Evolutionary conservation across 176 grass and related monocot species (phyloP).

Genomic region (Dactylis glomerata): DNA sequence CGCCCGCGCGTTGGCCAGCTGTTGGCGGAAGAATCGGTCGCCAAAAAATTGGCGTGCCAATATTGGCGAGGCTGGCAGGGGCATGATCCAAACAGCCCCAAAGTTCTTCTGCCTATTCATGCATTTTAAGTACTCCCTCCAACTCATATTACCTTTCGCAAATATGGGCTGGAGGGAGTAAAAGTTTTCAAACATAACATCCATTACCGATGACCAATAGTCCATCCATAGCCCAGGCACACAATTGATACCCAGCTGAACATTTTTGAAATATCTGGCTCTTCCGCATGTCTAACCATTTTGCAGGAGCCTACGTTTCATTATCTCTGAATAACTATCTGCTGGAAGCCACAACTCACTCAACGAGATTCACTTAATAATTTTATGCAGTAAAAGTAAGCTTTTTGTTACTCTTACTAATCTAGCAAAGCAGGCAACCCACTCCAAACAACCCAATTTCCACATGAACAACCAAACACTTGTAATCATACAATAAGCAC

Average conservation of each 20-base stretch:
- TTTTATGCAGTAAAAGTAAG: background rate
- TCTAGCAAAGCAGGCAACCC: background rate
- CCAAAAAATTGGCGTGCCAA: too few relatives aligned
- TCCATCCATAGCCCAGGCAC: too few relatives aligned
- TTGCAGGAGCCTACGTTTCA: background rate
- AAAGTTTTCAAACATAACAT: background rate
- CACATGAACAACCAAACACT: background rate
- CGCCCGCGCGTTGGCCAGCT: too few relatives aligned
- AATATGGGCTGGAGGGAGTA: too few relatives aligned
- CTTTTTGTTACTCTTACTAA: background rate
- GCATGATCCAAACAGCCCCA: too few relatives aligned
- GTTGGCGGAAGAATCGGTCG: too few relatives aligned
- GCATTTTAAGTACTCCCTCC: too few relatives aligned
- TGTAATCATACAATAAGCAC: background rate
- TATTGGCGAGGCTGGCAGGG: too few relatives aligned
- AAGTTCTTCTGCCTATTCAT: background rate
- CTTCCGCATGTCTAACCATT: background rate
- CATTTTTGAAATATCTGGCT: background rate
- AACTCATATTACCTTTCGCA: too few relatives aligned
- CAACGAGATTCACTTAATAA: background rate
- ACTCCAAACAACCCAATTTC: background rate
- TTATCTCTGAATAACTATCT: background rate
- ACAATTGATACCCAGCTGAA: background rate
- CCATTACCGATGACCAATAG: background rate
- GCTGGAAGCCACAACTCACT: background rate